Base-by-base conservation (phyloP, 148 eudicot genomes). In the Rhododendron mucronatum region DNA sequence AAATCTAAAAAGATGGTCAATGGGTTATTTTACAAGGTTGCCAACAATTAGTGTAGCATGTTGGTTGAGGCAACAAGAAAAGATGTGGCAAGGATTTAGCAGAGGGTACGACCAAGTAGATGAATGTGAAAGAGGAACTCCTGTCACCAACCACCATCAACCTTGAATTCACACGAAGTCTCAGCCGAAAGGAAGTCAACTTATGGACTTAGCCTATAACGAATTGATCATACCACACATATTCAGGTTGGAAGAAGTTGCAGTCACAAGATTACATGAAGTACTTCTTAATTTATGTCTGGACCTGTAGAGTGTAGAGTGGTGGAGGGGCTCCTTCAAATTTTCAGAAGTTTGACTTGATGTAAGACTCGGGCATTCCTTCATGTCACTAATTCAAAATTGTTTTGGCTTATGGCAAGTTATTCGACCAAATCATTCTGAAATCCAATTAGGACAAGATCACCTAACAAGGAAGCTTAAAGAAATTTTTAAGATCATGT, bases 1-100 rank as follows among this genome's bases (percentile, higher is more conserved):
- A 28, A 67, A n/a, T 14, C 33, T 12, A 67, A n/a, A 67, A 83
- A 44, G 48, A 26, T 67, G 15, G 77, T 28, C 51, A 7, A 81
- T 6, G 67, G 26, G 67, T 53, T 11, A 1, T 26, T 23, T 50
- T 2, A 3, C 14, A 7, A 16, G 41, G n/a, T 33, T 21, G 57
- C 45, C 59, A n/a, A 13, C 21, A 35, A 51, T 21, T 39, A 26
- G 9, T 51, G 18, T 51, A 30, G 15, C 55, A 33, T 30, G 45
- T 67, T 23, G 78, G 59, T 83, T 45, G 59, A 28, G 50, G 48
- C 78, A 82, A 26, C 41, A 69, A 47, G 48, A 67, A 83, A 83
- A 45, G 51, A 80, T 44, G 20, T 80, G 47, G 23, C 12, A 80
- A 26, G 59, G 50, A 76, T 37, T 76, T 39, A 7, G 4, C 16